Evolutionary conservation across 169 alveolate species (phyloP).

Genomic region (Plasmodium gaboni): DNA sequence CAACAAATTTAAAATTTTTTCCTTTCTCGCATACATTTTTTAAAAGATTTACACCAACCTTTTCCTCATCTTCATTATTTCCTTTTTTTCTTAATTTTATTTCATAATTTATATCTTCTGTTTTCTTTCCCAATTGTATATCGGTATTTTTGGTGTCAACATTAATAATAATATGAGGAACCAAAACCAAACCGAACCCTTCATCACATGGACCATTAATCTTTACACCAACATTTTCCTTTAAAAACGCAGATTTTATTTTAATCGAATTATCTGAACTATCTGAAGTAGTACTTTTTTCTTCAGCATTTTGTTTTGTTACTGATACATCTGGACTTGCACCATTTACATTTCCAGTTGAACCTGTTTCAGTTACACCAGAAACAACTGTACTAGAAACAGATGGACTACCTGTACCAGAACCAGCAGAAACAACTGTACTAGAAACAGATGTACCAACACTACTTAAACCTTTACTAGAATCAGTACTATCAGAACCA

Average conservation of each 20-base stretch:
- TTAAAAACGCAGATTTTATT: constrained; percentile 2
- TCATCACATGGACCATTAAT: constrained; percentile 13
- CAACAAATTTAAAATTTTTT: constrained; percentile 37
- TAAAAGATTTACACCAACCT: too few species aligned
- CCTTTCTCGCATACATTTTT: not conserved
- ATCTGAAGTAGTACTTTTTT: not conserved
- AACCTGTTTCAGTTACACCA: not conserved
- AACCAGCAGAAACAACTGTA: not conserved
- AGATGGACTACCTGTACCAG: not conserved
- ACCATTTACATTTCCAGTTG: not conserved
- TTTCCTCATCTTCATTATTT: not conserved
- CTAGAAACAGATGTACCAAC: not conserved
- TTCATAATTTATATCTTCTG: not conserved
- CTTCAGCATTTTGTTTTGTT: not conserved
- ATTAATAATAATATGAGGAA: constrained; percentile 17
- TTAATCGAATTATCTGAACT: not conserved
- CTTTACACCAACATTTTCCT: constrained; percentile 1
- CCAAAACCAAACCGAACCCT: constrained; percentile 7
- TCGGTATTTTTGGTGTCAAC: constrained; percentile 8
- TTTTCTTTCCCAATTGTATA: constrained; percentile 7
- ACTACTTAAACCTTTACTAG: too few species aligned
- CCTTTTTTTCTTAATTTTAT: not conserved
- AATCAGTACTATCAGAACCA: too few species aligned
- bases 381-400: not conserved
- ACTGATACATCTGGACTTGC: not conserved